A percentile compares a stretch with the other conserved stretches of the same genome.
phyloP scores from a whole-genome alignment of 116 monocot genomes.

The Dioscorea cayenensis region DNA sequence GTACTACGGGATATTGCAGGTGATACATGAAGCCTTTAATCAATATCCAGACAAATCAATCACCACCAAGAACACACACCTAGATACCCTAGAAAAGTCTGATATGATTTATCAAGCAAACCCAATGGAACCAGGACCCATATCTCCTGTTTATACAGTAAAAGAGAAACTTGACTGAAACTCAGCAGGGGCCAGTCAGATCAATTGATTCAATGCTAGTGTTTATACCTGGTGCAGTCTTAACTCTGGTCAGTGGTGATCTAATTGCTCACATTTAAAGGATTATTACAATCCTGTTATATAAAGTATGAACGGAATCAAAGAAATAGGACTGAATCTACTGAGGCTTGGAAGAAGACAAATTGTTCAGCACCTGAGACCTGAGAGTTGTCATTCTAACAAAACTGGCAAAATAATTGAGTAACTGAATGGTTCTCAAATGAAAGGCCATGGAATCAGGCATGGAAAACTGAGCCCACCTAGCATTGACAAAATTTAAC shows the following conservation, averaged over 20 bases:
- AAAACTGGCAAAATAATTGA: too few relatives aligned
- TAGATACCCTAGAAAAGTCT: neutral
- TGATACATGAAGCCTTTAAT: too few relatives aligned
- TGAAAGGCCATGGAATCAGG: too few relatives aligned
- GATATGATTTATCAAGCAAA: neutral
- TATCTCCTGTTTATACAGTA: neutral
- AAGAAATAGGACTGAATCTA: neutral
- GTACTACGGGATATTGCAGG: too few relatives aligned
- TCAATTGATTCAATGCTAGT: neutral
- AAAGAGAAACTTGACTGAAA: neutral
- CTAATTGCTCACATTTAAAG: too few relatives aligned
- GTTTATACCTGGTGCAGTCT: neutral
- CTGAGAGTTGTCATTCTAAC: neutral
- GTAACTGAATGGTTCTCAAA: too few relatives aligned
- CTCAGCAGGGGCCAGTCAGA: neutral
- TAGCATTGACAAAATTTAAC: neutral
- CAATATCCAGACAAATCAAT: too few relatives aligned
- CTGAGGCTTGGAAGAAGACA: neutral
- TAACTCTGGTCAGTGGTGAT: too few relatives aligned
- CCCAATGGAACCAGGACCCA: too few relatives aligned
- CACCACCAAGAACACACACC: neutral
- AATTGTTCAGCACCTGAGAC: neutral
- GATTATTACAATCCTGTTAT: neutral
- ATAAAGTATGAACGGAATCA: neutral
- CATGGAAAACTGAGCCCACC: neutral